Conservation (phyloP, 2,329 filamentous ascomycete species). For the Sporothrix globosa region DNA sequence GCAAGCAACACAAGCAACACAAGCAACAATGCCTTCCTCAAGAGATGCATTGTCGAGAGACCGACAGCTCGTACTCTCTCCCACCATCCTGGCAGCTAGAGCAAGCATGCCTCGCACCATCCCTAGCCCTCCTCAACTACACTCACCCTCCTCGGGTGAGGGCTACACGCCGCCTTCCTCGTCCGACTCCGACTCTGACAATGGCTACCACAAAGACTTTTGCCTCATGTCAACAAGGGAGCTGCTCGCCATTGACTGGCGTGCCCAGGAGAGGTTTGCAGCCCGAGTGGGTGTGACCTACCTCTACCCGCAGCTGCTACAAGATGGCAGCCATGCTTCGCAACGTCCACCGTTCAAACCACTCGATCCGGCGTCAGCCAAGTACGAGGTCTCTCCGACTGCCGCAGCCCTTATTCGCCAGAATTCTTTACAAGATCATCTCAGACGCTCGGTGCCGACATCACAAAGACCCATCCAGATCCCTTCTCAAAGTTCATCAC, state of each 20-base stretch:
- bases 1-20: neutral
- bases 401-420: constrained; percentile 24
- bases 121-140: neutral
- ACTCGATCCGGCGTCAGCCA: neutral
- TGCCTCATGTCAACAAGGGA: constrained; percentile 60
- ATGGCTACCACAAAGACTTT: constrained; percentile 43
- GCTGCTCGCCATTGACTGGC: constrained; percentile 53
- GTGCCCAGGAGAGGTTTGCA: constrained; percentile 47
- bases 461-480: constrained; percentile 33
- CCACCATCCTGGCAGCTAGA: constrained; percentile 7
- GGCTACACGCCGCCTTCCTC: constrained; percentile 6
- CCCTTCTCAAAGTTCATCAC: neutral
- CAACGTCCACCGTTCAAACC: neutral
- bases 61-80: constrained; percentile 22
- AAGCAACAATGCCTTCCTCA: neutral
- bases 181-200: constrained; percentile 44
- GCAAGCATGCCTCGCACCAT: constrained; percentile 26
- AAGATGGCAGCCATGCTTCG: neutral
- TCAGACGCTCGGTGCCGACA: neutral
- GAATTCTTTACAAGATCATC: constrained; percentile 7
- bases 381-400: neutral
- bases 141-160: constrained; percentile 6
- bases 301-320: constrained; percentile 42
- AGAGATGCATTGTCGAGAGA: neutral
- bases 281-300: constrained; percentile 49